These are phyloP conservation scores for Trichomonascaceae sp. DNA, from an alignment of 1,139 yeast genomes.

Conservation along the genomic window DNA sequence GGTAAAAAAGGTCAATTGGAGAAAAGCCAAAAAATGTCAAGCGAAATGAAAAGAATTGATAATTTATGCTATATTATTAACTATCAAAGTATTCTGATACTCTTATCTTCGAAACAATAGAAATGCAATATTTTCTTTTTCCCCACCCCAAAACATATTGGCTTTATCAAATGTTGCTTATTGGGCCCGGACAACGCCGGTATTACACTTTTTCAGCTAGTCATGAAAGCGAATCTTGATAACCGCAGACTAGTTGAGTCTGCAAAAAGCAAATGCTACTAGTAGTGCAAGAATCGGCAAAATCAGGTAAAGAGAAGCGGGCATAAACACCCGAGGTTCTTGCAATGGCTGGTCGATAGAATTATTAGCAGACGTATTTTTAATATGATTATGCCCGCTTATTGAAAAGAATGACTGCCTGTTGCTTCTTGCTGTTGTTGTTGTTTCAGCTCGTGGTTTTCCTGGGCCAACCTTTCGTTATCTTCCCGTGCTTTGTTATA, in stretches of 20 bases:
- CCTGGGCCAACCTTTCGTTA: slow-evolving; percentile 12
- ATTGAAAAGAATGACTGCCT: slow-evolving; percentile 1
- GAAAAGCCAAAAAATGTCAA: no score
- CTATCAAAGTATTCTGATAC: neutral
- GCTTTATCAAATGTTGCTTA: neutral
- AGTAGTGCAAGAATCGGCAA: slow-evolving; percentile 3
- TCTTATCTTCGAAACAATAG: neutral
- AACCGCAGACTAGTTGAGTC: neutral
- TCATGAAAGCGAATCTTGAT: neutral
- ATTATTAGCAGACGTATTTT: neutral
- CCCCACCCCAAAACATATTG: neutral
- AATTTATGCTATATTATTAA: no score
- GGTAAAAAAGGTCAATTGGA: neutral
- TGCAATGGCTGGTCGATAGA: neutral
- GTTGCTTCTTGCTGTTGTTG: neutral
- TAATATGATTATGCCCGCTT: slow-evolving; percentile 2
- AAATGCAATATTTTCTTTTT: neutral
- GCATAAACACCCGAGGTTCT: slow-evolving; percentile 1
- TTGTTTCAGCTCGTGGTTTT: neutral
- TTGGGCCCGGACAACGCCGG: slow-evolving; percentile 1
- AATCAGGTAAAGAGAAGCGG: neutral
- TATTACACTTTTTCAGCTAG: neutral
- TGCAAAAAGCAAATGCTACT: neutral
- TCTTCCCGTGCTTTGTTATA: slow-evolving; percentile 22
- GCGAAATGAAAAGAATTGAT: no score